Conservation (phyloP, 192 early-diverging fungal species). For the Umbelopsis vinacea region DNA sequence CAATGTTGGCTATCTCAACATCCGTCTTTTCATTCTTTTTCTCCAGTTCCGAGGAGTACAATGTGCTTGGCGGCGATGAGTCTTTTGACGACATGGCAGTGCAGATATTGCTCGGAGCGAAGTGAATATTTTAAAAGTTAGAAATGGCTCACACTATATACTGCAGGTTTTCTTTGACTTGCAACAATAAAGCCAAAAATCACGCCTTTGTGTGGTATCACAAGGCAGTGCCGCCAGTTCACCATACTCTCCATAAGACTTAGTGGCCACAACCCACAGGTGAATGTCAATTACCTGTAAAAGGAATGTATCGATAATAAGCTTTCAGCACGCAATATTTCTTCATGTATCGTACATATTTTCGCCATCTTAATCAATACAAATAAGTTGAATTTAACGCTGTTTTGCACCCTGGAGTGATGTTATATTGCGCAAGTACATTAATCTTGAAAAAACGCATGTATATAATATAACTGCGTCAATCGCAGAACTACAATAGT, state of each 20-base stretch:
- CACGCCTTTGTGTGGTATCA: constrained; percentile 14
- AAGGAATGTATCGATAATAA: neutral
- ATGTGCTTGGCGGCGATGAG: neutral
- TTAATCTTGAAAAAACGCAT: too few relatives aligned
- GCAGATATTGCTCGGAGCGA: too few relatives aligned
- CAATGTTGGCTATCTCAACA: constrained; percentile 11
- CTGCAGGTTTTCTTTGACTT: neutral
- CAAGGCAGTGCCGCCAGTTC: neutral
- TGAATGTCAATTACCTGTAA: neutral
- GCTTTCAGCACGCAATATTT: constrained; percentile 8
- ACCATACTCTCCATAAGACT: neutral
- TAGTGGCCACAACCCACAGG: neutral
- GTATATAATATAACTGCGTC: too few relatives aligned
- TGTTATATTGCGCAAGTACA: too few relatives aligned
- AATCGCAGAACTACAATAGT: too few relatives aligned
- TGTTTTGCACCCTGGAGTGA: too few relatives aligned
- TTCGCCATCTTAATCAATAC: neutral
- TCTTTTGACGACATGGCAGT: neutral
- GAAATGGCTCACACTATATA: neutral
- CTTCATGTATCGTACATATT: constrained; percentile 5
- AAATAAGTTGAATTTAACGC: neutral
- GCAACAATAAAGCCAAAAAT: constrained; percentile 9
- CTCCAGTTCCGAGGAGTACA: neutral
- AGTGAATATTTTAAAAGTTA: too few relatives aligned
- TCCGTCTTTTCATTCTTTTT: constrained; percentile 1